Evolutionary conservation across 108 stramenopile species (phyloP), one percentile per base, ranked within the genome.

Genomic region (Schizochytrium sp.): DNA sequence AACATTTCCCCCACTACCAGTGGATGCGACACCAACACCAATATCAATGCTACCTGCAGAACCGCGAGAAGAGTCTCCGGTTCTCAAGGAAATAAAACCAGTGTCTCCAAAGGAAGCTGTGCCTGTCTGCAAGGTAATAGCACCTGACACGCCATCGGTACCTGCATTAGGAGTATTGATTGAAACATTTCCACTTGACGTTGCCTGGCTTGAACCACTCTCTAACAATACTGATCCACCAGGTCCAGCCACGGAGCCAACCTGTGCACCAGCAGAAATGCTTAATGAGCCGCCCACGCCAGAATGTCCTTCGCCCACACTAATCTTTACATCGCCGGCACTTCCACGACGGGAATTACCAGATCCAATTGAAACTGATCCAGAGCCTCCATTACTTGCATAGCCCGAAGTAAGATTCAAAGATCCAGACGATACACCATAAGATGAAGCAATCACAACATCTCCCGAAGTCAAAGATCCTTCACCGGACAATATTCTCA

Each of bases 171-270:
- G 53, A 2, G 91, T 90, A 2, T 38, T 17, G 2, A 91, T n/a
- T 8, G n/a, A 57, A 57, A 91, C 87, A 44, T 57, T 42, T 2
- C 90, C 90, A 15, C 76, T 87, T 40, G 73, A 61, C 2, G 87
- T 69, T 2, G 61, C 72, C 61, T 50, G 12, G 4, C 89, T 53
- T 3, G 45, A 10, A 8, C 91, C 91, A 38, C 56, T 90, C 56
- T 89, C 15, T 2, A 93, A 3, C 10, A 50, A 10, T 10, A 92
- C 46, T 13, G 91, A 61, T 4, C 93, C 93, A 15, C 92, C 91
- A 5, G 91, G 55, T 4, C 92, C 93, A 56, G 73, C 90, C 4
- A 56, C 88, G 3, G 89, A 72, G 5, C 50, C 4, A 4, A 92
- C 92, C 19, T 88, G 90, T 0, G 13, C 3, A 47, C 90, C 90